Percentiles rank a stretch among this genome's conserved stretches.
phyloP scores from a whole-genome alignment of 192 early-diverging fungal species.

The Coemansia sp. region DNA sequence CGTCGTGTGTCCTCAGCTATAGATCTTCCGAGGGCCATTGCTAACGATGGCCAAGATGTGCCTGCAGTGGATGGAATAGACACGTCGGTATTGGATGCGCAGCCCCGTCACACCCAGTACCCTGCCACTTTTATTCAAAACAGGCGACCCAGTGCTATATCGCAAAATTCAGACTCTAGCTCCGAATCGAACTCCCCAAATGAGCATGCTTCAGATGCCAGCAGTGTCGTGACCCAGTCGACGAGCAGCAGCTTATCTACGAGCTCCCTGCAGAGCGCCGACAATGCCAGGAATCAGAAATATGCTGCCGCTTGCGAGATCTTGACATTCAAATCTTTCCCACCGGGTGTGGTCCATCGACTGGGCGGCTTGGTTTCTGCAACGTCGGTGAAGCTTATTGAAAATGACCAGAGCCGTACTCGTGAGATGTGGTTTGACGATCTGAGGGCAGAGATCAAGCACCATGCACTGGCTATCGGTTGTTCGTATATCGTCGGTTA shows the following conservation, averaged over 20 bases:
- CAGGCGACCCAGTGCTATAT: slow-evolving; percentile 13
- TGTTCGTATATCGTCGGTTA: slow-evolving; percentile 77
- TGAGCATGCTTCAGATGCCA: slow-evolving; percentile 4
- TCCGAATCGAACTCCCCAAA: background rate
- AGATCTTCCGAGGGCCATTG: slow-evolving; percentile 9
- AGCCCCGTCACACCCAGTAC: background rate
- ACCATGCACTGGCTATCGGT: slow-evolving; percentile 66
- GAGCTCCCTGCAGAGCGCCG: slow-evolving; percentile 25
- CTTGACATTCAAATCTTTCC: slow-evolving; percentile 58
- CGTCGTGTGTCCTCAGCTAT: slow-evolving; percentile 20
- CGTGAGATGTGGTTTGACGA: slow-evolving; percentile 72
- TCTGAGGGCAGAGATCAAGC: slow-evolving; percentile 76
- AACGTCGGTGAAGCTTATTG: slow-evolving; percentile 64
- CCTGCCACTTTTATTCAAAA: background rate
- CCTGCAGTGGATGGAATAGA: background rate
- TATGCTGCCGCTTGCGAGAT: slow-evolving; percentile 28
- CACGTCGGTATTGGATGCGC: background rate
- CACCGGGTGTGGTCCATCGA: slow-evolving; percentile 49
- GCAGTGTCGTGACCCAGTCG: slow-evolving; percentile 14
- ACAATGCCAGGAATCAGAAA: slow-evolving; percentile 24
- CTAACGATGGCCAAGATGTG: background rate
- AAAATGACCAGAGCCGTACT: slow-evolving; percentile 29
- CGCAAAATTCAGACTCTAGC: background rate
- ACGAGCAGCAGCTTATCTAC: slow-evolving; percentile 24
- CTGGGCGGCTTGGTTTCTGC: slow-evolving; percentile 66